Percentiles rank a stretch among this genome's conserved stretches.
These are phyloP conservation scores for Gossypium aridum DNA, from an alignment of 441 rosid species.

Conservation along the genomic window DNA sequence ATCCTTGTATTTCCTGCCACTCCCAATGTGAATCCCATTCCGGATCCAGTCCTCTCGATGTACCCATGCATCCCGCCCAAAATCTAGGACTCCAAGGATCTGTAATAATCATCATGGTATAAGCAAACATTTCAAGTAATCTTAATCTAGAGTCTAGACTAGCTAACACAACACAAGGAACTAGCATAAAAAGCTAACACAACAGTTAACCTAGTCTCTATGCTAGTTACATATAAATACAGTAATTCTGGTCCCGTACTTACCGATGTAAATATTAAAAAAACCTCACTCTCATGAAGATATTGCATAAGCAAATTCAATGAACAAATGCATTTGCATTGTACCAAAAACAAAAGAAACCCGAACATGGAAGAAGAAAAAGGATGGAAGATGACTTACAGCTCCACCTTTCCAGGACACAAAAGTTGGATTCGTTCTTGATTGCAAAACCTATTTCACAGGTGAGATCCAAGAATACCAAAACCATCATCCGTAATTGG, in stretches of 20 bases:
- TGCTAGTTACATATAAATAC: not conserved
- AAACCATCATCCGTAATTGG: constrained; percentile 2
- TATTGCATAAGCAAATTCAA: not conserved
- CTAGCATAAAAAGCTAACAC: not conserved
- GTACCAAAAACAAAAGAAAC: not conserved
- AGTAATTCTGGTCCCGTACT: not conserved
- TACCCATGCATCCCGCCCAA: constrained; percentile 90
- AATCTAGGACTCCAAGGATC: constrained; percentile 76
- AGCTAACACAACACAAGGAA: not conserved
- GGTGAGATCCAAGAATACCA: constrained; percentile 16
- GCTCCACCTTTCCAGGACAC: constrained; percentile 93
- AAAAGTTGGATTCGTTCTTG: constrained; percentile 65
- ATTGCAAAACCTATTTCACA: constrained; percentile 58
- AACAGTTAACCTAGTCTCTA: not conserved
- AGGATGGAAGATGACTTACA: constrained; percentile 34
- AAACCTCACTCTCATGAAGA: not conserved
- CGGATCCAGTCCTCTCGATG: constrained; percentile 81
- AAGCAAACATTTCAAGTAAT: not conserved
- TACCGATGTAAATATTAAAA: not conserved
- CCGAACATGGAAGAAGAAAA: not conserved
- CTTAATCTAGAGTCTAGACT: not conserved
- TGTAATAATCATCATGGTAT: constrained; percentile 17
- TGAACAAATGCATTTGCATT: not conserved
- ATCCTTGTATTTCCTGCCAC: constrained; percentile 79
- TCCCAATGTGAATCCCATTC: constrained; percentile 64